Conservation (phyloP, 768 basidiomycete genomes). For the Rhodotorula diobovata region DNA sequence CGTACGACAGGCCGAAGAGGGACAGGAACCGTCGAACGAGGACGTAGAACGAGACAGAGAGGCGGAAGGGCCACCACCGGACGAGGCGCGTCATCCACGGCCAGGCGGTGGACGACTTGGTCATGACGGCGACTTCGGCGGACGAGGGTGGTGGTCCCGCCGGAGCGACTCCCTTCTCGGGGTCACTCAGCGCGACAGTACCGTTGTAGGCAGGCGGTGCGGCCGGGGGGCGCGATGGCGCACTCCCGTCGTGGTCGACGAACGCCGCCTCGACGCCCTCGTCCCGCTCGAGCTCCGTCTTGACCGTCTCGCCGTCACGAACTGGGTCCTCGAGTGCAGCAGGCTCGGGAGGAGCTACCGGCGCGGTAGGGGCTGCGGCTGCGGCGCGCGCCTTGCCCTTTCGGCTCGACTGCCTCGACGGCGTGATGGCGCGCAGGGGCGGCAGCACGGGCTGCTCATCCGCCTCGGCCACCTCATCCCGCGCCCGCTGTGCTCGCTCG, state of each 20-base stretch:
- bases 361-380: background rate
- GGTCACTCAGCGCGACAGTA: background rate
- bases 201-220: background rate
- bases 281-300: background rate
- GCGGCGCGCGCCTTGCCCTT: background rate
- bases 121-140: background rate
- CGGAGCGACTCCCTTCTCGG: background rate
- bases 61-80: constrained; percentile 6
- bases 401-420: background rate
- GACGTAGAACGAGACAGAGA: background rate
- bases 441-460: constrained; percentile 1
- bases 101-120: background rate
- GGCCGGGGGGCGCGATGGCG: too few relatives aligned
- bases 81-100: background rate
- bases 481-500: background rate
- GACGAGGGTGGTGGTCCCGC: background rate
- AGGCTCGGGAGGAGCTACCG: background rate
- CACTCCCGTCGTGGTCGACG: background rate
- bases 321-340: background rate
- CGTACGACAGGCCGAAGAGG: constrained; percentile 11
- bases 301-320: constrained; percentile 2
- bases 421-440: background rate
- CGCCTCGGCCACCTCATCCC: background rate
- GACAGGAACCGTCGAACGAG: constrained; percentile 23
- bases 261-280: background rate